Evolutionary conservation across 108 stramenopile species (phyloP), one percentile per base, ranked within the genome.

Genomic region (Fistulifera pelliculosa): DNA sequence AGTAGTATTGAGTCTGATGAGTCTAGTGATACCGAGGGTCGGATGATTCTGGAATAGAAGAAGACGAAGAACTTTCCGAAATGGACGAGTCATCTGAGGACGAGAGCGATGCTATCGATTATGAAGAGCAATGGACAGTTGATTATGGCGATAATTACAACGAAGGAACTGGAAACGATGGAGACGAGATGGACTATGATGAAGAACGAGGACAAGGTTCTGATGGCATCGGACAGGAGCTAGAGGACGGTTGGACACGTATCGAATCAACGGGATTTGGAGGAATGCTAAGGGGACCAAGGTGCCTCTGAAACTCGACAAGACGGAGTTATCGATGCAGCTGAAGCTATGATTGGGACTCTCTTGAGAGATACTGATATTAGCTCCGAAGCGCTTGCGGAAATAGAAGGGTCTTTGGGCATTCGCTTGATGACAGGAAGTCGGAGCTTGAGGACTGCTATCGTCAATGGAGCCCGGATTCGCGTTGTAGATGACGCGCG

Each of bases 241-340:
- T 57, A 31, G 73, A 74, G 22, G 87, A 77, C 55, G 87, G 81
- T 13, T 93, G 91, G 91, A 89, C 83, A 39, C 67, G 73, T 11
- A 58, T 89, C 25, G 85, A 93, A 42, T 58, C 67, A 15, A 56
- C 48, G 22, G 77, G 74, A 15, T 53, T 67, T 49, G 74, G 66
- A 10, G 80, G 83, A 13, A 44, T 75, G 27, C 52, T 76, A 5
- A 68, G 73, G 14, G 44, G 44, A 4, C 6, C 16, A 4, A 35
- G 31, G 31, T 8, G 3, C 31, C 8, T 19, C 19, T 5, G 68
- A 63, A n/a, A 57, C 41, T 26, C 17, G 69, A 5, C 14, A 27
- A 27, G 49, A 63, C 54, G 74, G 68, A 0, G 41, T 67, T n/a
- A 61, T 89, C 14, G 75, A 78, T 41, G 79, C 78, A 14, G 78